Evolutionary conservation across 257 asterid genomes (phyloP).

Genomic region (Solanum habrochaites): DNA sequence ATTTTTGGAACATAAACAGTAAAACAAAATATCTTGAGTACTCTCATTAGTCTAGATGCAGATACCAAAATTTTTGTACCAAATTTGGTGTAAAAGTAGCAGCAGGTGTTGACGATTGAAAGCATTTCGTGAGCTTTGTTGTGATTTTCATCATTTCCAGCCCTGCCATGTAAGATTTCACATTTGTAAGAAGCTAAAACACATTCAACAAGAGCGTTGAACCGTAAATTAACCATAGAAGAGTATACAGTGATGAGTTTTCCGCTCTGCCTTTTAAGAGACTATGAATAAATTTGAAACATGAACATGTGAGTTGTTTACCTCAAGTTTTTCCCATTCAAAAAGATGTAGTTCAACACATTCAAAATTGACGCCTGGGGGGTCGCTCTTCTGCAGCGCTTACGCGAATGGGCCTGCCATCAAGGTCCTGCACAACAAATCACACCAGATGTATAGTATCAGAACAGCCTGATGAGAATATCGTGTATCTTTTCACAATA

Average conservation of each 20-base stretch:
- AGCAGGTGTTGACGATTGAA: not conserved
- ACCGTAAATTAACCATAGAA: not conserved
- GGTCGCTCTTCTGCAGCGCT: constrained; percentile 44
- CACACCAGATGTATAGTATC: not conserved
- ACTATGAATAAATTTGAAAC: not conserved
- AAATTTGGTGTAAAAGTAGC: not conserved
- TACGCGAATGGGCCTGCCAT: constrained; percentile 48
- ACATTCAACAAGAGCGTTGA: not conserved
- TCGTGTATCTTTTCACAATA: not conserved
- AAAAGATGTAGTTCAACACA: not conserved
- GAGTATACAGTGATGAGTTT: not conserved
- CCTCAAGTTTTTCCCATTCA: not conserved
- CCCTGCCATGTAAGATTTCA: not conserved
- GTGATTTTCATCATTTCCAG: not conserved
- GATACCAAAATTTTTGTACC: not conserved
- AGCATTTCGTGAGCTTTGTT: not conserved
- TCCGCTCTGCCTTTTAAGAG: not conserved
- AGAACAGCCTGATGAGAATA: not conserved
- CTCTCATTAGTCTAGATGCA: not conserved
- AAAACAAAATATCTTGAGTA: not conserved
- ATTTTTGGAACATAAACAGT: not conserved
- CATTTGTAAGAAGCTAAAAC: not conserved
- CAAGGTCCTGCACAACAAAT: constrained; percentile 35
- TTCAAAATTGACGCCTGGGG: constrained; percentile 7
- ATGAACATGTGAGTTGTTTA: not conserved